Conservation (phyloP, 441 rosid genomes). For the Pelargonium cotyledonis region DNA sequence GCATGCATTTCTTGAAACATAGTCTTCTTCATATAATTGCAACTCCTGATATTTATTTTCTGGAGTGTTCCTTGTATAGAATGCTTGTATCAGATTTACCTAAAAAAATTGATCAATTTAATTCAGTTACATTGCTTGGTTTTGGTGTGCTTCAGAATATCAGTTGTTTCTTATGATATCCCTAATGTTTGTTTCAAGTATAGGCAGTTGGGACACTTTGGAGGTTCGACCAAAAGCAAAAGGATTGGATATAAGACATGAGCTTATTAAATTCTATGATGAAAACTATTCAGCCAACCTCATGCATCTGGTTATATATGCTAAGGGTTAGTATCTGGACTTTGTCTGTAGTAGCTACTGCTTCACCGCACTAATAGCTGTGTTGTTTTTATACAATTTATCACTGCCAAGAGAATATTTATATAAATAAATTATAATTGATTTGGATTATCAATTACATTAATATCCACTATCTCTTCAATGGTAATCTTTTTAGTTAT, state of each 20-base stretch:
- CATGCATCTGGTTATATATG: constrained; percentile 76
- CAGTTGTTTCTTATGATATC: neutral
- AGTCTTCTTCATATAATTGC: no score
- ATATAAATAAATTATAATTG: no score
- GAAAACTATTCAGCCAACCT: constrained; percentile 85
- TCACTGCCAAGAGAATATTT: no score
- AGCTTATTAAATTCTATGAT: constrained; percentile 74
- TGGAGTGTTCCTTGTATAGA: neutral
- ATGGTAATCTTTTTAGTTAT: no score
- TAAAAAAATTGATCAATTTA: neutral
- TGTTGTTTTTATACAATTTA: neutral
- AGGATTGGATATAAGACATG: constrained; percentile 70
- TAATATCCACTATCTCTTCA: no score
- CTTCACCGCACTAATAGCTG: constrained; percentile 3
- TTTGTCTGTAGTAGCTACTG: constrained; percentile 8
- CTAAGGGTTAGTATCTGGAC: constrained; percentile 59
- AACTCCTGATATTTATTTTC: neutral
- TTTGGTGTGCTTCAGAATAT: neutral
- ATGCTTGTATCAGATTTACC: neutral
- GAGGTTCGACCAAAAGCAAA: constrained; percentile 69
- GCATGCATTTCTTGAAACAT: neutral
- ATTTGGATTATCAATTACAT: no score
- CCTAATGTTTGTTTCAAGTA: constrained; percentile 14
- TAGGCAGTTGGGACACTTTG: constrained; percentile 87
- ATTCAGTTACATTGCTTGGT: neutral